phyloP scores from a whole-genome alignment of 2,329 filamentous ascomycete genomes.

The Penicillium sp. region DNA sequence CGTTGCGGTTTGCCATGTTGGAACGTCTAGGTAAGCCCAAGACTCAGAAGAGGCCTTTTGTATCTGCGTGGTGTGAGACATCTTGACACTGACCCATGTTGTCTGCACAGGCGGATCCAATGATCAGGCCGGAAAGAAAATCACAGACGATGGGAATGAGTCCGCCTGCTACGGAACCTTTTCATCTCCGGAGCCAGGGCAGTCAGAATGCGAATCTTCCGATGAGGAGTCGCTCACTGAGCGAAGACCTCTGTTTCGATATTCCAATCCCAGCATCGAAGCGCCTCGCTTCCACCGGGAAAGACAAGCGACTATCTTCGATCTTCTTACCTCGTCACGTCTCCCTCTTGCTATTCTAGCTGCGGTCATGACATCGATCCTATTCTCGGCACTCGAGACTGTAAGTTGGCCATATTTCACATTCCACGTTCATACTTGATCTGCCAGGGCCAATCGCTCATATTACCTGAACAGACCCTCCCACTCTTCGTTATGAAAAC shows the following conservation, averaged over 20 bases:
- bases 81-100: background rate
- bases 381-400: constrained; percentile 52
- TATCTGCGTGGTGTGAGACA: background rate
- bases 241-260: constrained; percentile 4
- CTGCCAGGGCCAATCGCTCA: background rate
- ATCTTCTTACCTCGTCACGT: constrained; percentile 30
- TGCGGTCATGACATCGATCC: constrained; percentile 44
- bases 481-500: constrained; percentile 51
- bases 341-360: constrained; percentile 42
- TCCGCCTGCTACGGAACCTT: constrained; percentile 4
- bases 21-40: constrained; percentile 34
- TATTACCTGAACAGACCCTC: constrained; percentile 35
- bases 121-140: background rate
- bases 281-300: constrained; percentile 24
- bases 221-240: constrained; percentile 7
- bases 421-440: background rate
- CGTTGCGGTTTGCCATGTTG: constrained; percentile 55
- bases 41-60: background rate
- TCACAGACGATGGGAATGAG: background rate
- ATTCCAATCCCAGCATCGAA: constrained; percentile 16
- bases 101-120: too few species aligned
- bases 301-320: constrained; percentile 8
- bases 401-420: constrained; percentile 12
- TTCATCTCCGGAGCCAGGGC: background rate
- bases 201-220: background rate